Evolutionary conservation across 164 flowering plant species (phyloP).

Genomic region (Magnolia sinica): DNA sequence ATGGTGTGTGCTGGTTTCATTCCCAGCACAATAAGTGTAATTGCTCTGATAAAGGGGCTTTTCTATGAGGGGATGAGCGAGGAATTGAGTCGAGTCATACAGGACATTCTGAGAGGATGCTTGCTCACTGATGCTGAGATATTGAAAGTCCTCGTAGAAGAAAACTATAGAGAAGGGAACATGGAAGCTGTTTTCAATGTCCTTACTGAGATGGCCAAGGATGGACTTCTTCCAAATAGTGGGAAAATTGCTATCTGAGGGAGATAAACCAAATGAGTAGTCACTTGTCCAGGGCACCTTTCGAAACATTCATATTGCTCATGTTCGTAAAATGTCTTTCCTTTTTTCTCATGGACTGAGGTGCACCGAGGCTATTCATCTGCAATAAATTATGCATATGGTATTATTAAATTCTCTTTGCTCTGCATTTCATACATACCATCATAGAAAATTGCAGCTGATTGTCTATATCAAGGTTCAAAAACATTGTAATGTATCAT

Average conservation of each 20-base stretch:
- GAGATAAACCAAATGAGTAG: background rate
- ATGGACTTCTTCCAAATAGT: slow-evolving; percentile 76
- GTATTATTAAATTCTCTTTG: background rate
- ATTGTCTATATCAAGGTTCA: background rate
- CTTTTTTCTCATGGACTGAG: background rate
- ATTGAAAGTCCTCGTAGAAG: slow-evolving; percentile 65
- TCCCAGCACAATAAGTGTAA: slow-evolving; percentile 54
- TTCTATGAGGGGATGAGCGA: slow-evolving; percentile 48
- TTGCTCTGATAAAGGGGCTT: slow-evolving; percentile 64
- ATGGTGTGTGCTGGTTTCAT: slow-evolving; percentile 48
- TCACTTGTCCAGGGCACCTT: background rate
- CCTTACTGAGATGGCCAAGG: slow-evolving; percentile 71
- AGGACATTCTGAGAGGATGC: slow-evolving; percentile 46
- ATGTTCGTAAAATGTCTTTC: background rate
- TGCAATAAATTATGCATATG: background rate
- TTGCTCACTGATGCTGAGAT: slow-evolving; percentile 61
- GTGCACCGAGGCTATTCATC: background rate
- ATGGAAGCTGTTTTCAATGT: slow-evolving; percentile 61
- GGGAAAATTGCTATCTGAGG: slow-evolving; percentile 21
- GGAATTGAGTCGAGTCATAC: slow-evolving; percentile 46
- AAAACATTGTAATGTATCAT: too few species aligned
- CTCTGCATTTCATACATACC: background rate
- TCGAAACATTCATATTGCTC: background rate
- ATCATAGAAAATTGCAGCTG: background rate
- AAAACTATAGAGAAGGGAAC: slow-evolving; percentile 78